phyloP scores from a whole-genome alignment of 1,139 yeast species.

The Yamadazyma atlantica region DNA sequence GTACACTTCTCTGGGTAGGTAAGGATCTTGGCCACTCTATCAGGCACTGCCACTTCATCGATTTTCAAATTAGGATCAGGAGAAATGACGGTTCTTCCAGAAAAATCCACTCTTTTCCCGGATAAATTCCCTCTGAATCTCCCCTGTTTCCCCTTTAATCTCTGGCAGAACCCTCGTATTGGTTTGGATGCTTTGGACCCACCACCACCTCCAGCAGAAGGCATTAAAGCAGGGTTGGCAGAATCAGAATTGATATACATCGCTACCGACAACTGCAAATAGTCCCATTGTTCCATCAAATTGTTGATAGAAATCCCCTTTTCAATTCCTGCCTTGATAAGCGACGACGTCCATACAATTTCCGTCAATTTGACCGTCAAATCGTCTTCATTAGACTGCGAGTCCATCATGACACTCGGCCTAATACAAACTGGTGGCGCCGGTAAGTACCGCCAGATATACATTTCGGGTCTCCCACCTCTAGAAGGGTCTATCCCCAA shows the following conservation, averaged over 20 bases:
- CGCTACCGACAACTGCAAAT: constrained; percentile 90
- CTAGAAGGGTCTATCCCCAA: constrained; percentile 85
- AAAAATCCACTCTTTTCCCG: constrained; percentile 98
- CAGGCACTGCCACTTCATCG: constrained; percentile 98
- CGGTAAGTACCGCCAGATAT: constrained; percentile 94
- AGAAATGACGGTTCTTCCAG: constrained; percentile 97
- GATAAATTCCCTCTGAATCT: constrained; percentile 97
- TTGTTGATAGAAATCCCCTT: constrained; percentile 91
- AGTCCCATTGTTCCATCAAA: constrained; percentile 99
- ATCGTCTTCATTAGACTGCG: constrained; percentile 95
- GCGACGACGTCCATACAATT: constrained; percentile 92
- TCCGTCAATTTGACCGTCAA: constrained; percentile 94
- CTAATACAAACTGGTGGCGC: constrained; percentile 99
- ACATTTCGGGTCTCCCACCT: constrained; percentile 95
- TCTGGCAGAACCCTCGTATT: constrained; percentile 93
- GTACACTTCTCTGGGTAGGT: constrained; percentile 97
- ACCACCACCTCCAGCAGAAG: constrained; percentile 60
- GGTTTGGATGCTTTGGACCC: constrained; percentile 69
- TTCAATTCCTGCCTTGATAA: constrained; percentile 91
- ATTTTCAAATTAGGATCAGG: constrained; percentile 96
- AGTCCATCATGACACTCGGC: constrained; percentile 95
- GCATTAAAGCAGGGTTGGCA: constrained; percentile 76
- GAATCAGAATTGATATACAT: constrained; percentile 97
- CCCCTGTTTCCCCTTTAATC: constrained; percentile 98
- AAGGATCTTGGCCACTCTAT: constrained; percentile 89